Evolutionary conservation across 2,329 filamentous ascomycete species (phyloP), one percentile per base, ranked within the genome.

Genomic region (Hypoxylon sp.): DNA sequence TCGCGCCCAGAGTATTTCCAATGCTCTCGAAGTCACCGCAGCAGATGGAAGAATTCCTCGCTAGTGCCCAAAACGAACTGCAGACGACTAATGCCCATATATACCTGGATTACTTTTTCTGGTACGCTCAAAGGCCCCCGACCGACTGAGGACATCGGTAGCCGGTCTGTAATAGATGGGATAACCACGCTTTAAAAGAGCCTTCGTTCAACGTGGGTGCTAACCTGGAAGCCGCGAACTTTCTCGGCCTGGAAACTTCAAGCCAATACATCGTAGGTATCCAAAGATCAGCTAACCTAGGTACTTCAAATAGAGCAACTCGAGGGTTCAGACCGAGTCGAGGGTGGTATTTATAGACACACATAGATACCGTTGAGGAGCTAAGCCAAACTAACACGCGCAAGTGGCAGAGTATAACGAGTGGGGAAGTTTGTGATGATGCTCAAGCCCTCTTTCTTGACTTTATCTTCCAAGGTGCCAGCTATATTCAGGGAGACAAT

Each of bases 31-130:
- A 63, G 17, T 55, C 56, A 3, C 54, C 37, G 1, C 42, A 65
- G 19, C 47, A 71, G 11, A 65, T 71, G 37, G 44, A 60, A 39
- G 64, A 65, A 31, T 65, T 71, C 19, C 37, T 65, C 11, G 19
- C 19, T 19, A 33, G 5, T 5, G 63, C 55, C 17, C 58, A 63
- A 11, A 44, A 53, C 8, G 65, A 70, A 50, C 6, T 60, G 14
- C 67, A 65, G 51, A 61, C 48, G 10, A 64, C 60, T 13, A 51
- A 22, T n/a, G 65, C 58, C 17, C 67, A 65, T 50, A 65, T 66
- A 37, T 71, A 71, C 50, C 47, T 68, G n/a, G 66, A 71, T 24
- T 71, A 69, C 55, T 69, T 66, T 35, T 67, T 69, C 52, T 71
- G 69, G 69, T 65, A 71, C 14, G 69, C 69, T 17, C 65, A 69